A percentile compares a stretch with the other conserved stretches of the same genome.
phyloP scores from a whole-genome alignment of 1,139 yeast genomes.

The Yamadazyma buinensis region DNA sequence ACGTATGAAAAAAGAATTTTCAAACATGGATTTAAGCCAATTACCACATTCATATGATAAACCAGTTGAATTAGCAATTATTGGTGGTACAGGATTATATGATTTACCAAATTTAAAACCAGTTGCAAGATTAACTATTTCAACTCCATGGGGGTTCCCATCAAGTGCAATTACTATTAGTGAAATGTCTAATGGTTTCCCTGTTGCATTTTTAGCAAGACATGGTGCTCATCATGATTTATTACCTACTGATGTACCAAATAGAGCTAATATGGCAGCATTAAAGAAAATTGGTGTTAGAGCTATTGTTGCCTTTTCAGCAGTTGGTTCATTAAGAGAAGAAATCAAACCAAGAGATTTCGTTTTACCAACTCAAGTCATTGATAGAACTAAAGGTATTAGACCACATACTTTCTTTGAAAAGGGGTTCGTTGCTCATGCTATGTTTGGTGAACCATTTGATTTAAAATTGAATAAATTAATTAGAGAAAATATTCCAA shows the following conservation, averaged over 20 bases:
- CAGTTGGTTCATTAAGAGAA: conserved; percentile 91
- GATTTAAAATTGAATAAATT: conserved; percentile 68
- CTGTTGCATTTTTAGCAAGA: conserved; percentile 91
- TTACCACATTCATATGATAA: conserved; percentile 40
- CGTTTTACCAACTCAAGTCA: conserved; percentile 90
- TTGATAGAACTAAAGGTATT: conserved; percentile 95
- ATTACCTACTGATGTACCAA: conserved; percentile 89
- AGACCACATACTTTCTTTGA: conserved; percentile 90
- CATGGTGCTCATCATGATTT: conserved; percentile 90
- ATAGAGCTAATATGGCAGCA: conserved; percentile 94
- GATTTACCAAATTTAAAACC: conserved; percentile 78
- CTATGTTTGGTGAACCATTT: conserved; percentile 96
- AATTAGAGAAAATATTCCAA: conserved; percentile 54
- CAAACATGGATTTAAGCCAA: conserved; percentile 9
- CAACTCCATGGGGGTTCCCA: conserved; percentile 97
- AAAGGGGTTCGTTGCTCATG: conserved; percentile 93
- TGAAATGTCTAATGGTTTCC: conserved; percentile 68
- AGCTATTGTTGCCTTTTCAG: conserved; percentile 88
- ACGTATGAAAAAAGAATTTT: conserved; percentile 1
- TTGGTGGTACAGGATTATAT: conserved; percentile 98
- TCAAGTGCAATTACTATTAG: conserved; percentile 92
- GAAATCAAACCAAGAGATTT: conserved; percentile 92
- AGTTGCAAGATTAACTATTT: conserved; percentile 73
- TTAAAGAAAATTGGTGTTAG: conserved; percentile 82
- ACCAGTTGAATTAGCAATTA: conserved; percentile 72